Base-by-base conservation (phyloP, 1,284 basidiomycete species). In the Wolfiporia cocos region DNA sequence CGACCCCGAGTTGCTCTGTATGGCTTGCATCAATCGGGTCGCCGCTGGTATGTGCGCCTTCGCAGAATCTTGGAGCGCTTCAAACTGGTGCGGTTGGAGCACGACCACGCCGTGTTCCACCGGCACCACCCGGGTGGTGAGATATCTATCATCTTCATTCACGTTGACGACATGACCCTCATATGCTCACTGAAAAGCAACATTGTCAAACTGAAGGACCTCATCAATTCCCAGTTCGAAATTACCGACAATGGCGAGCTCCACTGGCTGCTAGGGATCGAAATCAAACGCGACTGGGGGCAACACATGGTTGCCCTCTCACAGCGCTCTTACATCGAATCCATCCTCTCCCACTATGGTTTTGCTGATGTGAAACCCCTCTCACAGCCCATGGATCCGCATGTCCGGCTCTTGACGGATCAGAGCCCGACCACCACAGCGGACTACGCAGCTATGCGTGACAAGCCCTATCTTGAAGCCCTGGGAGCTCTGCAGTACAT, bases 281-380 rank as follows among this genome's bases (percentile, higher is more conserved):
- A 39, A 15, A 53, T 71, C 33, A 22, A 46, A 9, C 50, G 61
- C 2, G 50, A 69, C 39, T 49, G 46, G 0, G 18, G 33, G 0
- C 29, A n/a, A 2, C 41, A 44, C 0, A 53, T 50, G 1, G 52
- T 68, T 18, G 39, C 29, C 17, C 52, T 71, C 5, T 67, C 59
- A 0, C 67, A 69, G 48, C 56, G 44, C 0, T 53, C 60, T 0
- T 63, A 68, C 34, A 69, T 70, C 31, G 57, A 67, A 23, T 43
- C 51, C 3, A 49, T 68, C 21, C 39, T 66, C 14, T 12, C 43
- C 0, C 51, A 53, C 14, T 71, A 66, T 41, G 53, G 54, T 12
- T 59, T 65, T 29, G 19, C 23, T 0, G 50, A 61, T 17, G 47
- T 57, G 1, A 38, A 59, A 28, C 56, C 61, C 0, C 39, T 59